Percentiles rank a stretch among this genome's conserved stretches.
These are phyloP conservation scores for Marsdenia floribunda DNA, from an alignment of 257 asterid species.

Conservation along the genomic window DNA sequence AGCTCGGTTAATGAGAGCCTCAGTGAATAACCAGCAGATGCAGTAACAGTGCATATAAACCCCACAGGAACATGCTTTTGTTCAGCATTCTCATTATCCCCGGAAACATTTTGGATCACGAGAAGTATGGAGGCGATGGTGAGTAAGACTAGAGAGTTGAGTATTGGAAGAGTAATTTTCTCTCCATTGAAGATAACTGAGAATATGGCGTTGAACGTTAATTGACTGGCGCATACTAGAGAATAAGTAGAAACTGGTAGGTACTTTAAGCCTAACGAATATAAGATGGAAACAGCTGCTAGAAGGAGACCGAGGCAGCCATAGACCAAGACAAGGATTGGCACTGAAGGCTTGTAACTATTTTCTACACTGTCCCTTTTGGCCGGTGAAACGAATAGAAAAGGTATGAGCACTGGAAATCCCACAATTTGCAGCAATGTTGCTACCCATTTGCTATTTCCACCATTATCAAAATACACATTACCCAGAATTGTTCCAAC, in stretches of 20 bases:
- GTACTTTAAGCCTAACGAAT: conserved; percentile 38
- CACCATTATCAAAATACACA: conserved; percentile 64
- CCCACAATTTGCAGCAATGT: conserved; percentile 53
- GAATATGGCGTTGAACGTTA: conserved; percentile 54
- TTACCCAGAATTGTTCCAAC: conserved; percentile 53
- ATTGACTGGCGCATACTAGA: conserved; percentile 42
- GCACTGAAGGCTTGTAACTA: conserved; percentile 15
- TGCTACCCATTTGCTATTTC: conserved; percentile 64
- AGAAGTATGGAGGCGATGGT: conserved; percentile 53
- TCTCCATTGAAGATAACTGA: conserved; percentile 43
- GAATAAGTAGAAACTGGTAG: conserved; percentile 57
- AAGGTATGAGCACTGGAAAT: conserved; percentile 62
- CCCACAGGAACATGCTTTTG: conserved; percentile 22
- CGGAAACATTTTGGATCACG: conserved; percentile 41
- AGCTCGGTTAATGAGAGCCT: conserved; percentile 24
- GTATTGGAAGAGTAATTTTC: conserved; percentile 32
- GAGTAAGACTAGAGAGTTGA: conserved; percentile 47
- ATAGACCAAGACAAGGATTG: conserved; percentile 18
- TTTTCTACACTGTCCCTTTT: background rate
- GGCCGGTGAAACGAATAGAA: conserved; percentile 30
- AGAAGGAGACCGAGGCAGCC: conserved; percentile 31
- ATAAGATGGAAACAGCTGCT: conserved; percentile 31
- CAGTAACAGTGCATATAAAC: conserved; percentile 32
- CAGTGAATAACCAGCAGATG: conserved; percentile 33
- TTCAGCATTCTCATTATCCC: conserved; percentile 10